phyloP scores from a whole-genome alignment of 306 rosid genomes.

The Adenanthera pavonina region DNA sequence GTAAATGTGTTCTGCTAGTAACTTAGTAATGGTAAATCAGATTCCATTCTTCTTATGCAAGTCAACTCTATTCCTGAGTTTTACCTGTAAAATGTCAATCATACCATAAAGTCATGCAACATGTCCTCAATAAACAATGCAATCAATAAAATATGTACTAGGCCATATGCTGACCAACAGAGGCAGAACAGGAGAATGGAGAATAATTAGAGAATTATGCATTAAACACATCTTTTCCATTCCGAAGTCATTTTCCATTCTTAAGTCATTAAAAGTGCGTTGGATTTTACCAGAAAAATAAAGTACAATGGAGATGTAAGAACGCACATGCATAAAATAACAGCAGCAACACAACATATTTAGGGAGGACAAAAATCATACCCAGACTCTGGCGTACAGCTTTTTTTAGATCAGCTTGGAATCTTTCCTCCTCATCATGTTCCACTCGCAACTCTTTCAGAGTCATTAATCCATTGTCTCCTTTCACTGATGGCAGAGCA shows the following conservation, averaged over 20 bases:
- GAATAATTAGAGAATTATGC: background rate
- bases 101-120: background rate
- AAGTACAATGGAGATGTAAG: slow-evolving; percentile 20
- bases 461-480: slow-evolving; percentile 58
- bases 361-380: slow-evolving; percentile 41
- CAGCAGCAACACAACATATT: background rate
- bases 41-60: background rate
- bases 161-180: background rate
- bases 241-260: background rate
- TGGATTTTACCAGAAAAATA: slow-evolving; percentile 4
- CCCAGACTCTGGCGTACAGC: slow-evolving; percentile 97
- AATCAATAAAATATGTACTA: slow-evolving; percentile 21
- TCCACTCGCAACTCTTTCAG: slow-evolving; percentile 62
- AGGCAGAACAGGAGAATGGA: slow-evolving; percentile 15
- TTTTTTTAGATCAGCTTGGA: slow-evolving; percentile 88
- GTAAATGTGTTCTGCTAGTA: background rate
- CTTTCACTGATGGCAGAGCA: slow-evolving; percentile 44
- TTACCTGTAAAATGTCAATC: background rate
- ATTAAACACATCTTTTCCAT: slow-evolving; percentile 29
- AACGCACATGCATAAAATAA: slow-evolving; percentile 7
- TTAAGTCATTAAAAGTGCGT: slow-evolving; percentile 5
- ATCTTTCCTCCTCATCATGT: slow-evolving; percentile 88
- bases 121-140: slow-evolving; percentile 24
- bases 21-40: background rate
- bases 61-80: background rate